These are phyloP conservation scores for Verticillium tricorpus DNA, from an alignment of 2,329 filamentous ascomycete species.

Conservation along the genomic window DNA sequence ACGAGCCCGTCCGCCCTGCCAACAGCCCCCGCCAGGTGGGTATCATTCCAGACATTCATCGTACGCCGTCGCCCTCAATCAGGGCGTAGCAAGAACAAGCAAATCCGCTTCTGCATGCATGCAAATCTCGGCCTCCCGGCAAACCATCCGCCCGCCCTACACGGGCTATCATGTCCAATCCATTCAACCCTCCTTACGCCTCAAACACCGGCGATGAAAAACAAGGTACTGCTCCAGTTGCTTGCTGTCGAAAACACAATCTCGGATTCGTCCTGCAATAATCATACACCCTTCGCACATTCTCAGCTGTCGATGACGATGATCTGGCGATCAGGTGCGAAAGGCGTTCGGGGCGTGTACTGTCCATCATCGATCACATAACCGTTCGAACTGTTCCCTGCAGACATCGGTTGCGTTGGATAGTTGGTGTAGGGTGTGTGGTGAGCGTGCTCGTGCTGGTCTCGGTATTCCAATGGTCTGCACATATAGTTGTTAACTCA, in stretches of 20 bases:
- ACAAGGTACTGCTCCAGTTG: too few species aligned
- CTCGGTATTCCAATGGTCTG: not conserved
- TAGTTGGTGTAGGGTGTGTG: not conserved
- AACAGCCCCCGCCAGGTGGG: not conserved
- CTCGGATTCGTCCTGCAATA: not conserved
- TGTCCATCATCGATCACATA: not conserved
- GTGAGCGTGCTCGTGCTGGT: not conserved
- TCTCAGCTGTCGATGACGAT: constrained; percentile 1
- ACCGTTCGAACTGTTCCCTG: not conserved
- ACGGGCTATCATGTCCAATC: not conserved
- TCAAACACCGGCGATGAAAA: too few species aligned
- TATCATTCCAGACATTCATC: constrained; percentile 2
- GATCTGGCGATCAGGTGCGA: not conserved
- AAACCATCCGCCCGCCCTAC: not conserved
- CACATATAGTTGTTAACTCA: not conserved
- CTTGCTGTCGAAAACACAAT: not conserved
- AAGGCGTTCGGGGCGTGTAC: not conserved
- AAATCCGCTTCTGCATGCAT: not conserved
- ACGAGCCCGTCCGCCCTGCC: not conserved
- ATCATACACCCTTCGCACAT: not conserved
- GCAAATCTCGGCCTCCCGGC: not conserved
- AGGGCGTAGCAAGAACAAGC: constrained; percentile 1
- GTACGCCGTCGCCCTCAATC: constrained; percentile 5
- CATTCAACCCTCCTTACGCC: too few species aligned
- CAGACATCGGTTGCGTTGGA: not conserved